These are phyloP conservation scores for Eucalyptus coolabah DNA, from an alignment of 345 rosid genomes.

Conservation along the genomic window DNA sequence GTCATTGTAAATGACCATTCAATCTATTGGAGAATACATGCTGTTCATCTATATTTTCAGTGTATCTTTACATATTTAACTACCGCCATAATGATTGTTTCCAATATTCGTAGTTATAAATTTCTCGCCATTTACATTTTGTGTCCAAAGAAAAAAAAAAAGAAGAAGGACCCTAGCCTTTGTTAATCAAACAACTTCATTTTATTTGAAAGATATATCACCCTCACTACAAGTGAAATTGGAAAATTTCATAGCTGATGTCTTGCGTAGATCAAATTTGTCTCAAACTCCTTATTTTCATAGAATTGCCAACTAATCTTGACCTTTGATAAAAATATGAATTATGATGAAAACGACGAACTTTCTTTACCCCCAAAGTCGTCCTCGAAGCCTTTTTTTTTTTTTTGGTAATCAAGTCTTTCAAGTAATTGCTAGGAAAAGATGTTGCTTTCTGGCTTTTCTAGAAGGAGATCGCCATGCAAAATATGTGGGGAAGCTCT, in stretches of 20 bases:
- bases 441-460: background rate
- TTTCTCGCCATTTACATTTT: background rate
- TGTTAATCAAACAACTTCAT: background rate
- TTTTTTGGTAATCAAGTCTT: background rate
- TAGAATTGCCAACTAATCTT: background rate
- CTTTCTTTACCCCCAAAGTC: background rate
- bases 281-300: background rate
- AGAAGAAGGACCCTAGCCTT: background rate
- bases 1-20: background rate
- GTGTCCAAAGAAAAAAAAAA: fast-evolving
- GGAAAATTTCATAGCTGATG: background rate
- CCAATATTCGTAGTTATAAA: background rate
- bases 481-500: background rate
- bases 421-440: background rate
- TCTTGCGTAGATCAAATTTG: background rate
- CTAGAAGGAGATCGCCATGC: background rate
- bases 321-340: background rate
- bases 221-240: background rate
- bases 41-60: background rate
- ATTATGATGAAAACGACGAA: background rate
- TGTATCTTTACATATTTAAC: background rate
- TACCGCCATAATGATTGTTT: background rate
- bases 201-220: background rate
- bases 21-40: background rate
- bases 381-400: background rate